Evolutionary conservation across 2,329 filamentous ascomycete genomes (phyloP).

Genomic region (Diaporthe amygdali): DNA sequence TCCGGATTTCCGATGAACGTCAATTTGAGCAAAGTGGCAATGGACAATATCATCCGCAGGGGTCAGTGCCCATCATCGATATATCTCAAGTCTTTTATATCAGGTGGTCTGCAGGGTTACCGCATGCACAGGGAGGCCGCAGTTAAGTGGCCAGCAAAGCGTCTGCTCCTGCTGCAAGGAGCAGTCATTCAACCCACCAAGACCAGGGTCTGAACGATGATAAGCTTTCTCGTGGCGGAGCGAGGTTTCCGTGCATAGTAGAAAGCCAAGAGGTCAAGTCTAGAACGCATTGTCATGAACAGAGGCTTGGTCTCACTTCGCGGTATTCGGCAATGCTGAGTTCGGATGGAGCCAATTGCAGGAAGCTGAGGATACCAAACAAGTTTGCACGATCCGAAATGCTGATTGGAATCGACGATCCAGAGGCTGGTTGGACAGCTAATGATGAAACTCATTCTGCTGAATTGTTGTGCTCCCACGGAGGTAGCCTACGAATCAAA

Average conservation of each 20-base stretch:
- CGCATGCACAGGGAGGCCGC: not conserved
- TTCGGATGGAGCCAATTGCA: not conserved
- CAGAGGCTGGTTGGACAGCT: not conserved
- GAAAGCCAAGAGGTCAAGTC: not conserved
- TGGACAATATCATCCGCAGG: not conserved
- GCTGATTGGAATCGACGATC: not conserved
- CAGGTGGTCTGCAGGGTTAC: not conserved
- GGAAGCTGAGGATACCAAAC: not conserved
- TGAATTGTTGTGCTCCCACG: not conserved
- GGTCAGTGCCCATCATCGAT: not conserved
- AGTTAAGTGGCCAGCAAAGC: not conserved
- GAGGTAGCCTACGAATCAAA: constrained; percentile 5
- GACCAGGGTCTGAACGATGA: not conserved
- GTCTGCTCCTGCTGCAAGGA: not conserved
- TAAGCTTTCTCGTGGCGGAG: not conserved
- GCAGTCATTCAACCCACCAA: not conserved
- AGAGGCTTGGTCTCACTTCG: not conserved
- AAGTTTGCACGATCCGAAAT: not conserved
- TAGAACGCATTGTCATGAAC: not conserved
- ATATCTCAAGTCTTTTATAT: not conserved
- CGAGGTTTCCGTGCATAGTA: not conserved
- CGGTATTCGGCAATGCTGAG: not conserved
- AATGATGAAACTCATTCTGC: not conserved
- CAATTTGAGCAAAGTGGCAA: not conserved
- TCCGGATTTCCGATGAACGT: not conserved